These are phyloP conservation scores for Termitomyces sp. DNA, from an alignment of 768 basidiomycete species.

Conservation along the genomic window DNA sequence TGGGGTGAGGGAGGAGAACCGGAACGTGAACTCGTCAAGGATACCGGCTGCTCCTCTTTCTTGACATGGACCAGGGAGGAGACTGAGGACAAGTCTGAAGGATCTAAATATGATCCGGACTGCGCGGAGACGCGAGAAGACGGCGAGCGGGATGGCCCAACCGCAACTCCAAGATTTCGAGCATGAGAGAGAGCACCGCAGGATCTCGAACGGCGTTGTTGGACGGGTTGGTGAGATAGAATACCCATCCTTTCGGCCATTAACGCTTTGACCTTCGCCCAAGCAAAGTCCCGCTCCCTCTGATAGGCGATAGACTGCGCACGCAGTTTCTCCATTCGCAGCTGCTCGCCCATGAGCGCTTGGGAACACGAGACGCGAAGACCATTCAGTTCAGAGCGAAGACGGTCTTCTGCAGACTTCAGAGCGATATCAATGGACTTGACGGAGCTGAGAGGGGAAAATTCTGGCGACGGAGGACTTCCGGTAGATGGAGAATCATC, in stretches of 20 bases:
- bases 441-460: neutral
- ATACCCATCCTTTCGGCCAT: constrained; percentile 14
- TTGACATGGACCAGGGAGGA: neutral
- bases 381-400: constrained; percentile 23
- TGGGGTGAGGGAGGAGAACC: neutral
- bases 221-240: neutral
- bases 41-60: neutral
- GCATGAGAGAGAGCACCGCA: neutral
- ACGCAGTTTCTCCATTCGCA: constrained; percentile 24
- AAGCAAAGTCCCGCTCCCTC: constrained; percentile 28
- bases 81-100: neutral
- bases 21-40: neutral
- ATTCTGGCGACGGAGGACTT: neutral
- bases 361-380: constrained; percentile 26
- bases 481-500: neutral
- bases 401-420: constrained; percentile 22
- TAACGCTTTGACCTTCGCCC: constrained; percentile 23
- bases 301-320: constrained; percentile 24
- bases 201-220: constrained; percentile 1
- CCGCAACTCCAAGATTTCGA: neutral
- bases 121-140: neutral
- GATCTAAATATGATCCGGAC: neutral
- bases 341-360: constrained; percentile 24
- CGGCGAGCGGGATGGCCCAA: neutral
- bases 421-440: constrained; percentile 25